Base-by-base conservation (phyloP, 768 basidiomycete species). In the Rhizopogon sp. region DNA sequence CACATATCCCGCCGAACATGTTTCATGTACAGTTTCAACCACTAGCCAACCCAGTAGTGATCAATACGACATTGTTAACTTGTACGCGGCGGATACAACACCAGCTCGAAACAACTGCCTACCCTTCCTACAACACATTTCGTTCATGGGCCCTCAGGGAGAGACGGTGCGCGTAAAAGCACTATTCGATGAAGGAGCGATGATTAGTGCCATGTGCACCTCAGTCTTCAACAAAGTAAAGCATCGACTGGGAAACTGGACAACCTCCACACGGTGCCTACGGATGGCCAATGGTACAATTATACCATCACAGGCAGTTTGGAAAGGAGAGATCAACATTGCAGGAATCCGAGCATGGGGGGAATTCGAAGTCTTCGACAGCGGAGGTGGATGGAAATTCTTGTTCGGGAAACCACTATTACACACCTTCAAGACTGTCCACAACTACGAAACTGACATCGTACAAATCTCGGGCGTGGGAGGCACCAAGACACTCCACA, bases 241-340 rank as follows among this genome's bases (percentile, higher is more conserved):
- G 17, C 43, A 59, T 9, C 46, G 56, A 17, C 20, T 72, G 6
- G 45, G 60, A 5, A 5, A 13, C 0, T 52, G 54, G 16, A 3
- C 20, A 8, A 54, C 50, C 2, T 72, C 71, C 5, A n/a, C 9
- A 1, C 55, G 51, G 29, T 22, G 22, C 2, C 57, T 75, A 3
- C 49, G 65, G 1, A 72, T 75, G 73, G 74, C 72, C n/a, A 64
- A 70, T 58, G 69, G 72, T 0, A 11, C 44, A 0, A n/a, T 59
- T 6, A 47, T 55, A 1, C 51, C 56, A 14, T 60, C 59, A 1
- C 5, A 56, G 39, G 61, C 56, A 10, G 11, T 10, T 0, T 61
- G 60, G 63, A 11, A n/a, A 11, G 59, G 59, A 1, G 17, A 37
- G 3, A 43, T 53, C 41, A 13, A 1, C 0, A 37, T 37, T 5